Conservation (phyloP, 495 filamentous ascomycete genomes). For the Staphylotrichum tortipilum region DNA sequence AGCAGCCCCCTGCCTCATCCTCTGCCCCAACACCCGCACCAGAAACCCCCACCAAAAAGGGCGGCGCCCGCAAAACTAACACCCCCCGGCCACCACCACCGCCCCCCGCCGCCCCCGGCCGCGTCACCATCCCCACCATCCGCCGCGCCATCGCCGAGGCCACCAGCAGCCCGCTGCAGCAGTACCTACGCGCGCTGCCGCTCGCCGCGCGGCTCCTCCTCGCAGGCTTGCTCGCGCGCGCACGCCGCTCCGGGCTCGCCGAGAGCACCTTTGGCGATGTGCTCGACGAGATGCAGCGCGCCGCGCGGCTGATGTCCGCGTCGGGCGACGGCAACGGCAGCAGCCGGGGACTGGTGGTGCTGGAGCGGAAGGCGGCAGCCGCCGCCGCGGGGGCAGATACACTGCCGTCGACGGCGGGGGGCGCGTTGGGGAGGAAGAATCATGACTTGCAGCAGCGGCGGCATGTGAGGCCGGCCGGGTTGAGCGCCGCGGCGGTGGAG, state of each 20-base stretch:
- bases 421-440: no score
- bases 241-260: slow-evolving; percentile 72
- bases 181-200: slow-evolving; percentile 72
- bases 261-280: slow-evolving; percentile 89
- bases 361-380: background rate
- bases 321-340: no score
- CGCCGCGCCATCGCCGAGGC: slow-evolving; percentile 93
- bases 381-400: no score
- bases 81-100: no score
- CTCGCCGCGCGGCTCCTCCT: slow-evolving; percentile 78
- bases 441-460: no score
- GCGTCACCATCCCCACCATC: slow-evolving; percentile 85
- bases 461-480: slow-evolving; percentile 47
- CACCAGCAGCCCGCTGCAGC: slow-evolving; percentile 83
- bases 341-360: background rate
- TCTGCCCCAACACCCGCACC: no score
- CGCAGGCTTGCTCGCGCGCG: slow-evolving; percentile 65
- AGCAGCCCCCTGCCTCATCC: no score
- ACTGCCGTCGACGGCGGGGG: no score
- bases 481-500: slow-evolving; percentile 67
- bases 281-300: slow-evolving; percentile 75
- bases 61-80: no score
- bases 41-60: slow-evolving; percentile 32
- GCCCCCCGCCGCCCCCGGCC: no score
- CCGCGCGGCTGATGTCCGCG: no score